Evolutionary conservation across 2,329 filamentous ascomycete genomes (phyloP).

Genomic region (Fusarium bulbicola): DNA sequence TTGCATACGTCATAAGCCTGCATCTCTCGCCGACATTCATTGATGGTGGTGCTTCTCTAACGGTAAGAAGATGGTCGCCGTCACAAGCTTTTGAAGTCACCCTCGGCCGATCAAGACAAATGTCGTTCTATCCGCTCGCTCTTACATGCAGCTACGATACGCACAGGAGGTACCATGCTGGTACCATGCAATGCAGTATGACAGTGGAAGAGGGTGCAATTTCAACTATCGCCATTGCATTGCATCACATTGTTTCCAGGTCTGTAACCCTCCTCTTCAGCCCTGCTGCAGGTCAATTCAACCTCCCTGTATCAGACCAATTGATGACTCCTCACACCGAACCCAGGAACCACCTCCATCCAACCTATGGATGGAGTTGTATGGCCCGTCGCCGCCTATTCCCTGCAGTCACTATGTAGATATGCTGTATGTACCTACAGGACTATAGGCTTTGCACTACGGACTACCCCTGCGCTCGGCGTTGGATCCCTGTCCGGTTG

Average conservation of each 20-base stretch:
- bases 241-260: conserved; percentile 11
- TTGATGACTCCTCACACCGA: conserved; percentile 43
- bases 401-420: neutral
- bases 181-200: conserved; percentile 2
- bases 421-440: neutral
- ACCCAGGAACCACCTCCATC: conserved; percentile 26
- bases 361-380: conserved; percentile 15
- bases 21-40: neutral
- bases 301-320: conserved; percentile 36
- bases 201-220: neutral
- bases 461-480: neutral
- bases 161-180: neutral
- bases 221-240: conserved; percentile 23
- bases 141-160: conserved; percentile 11
- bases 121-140: neutral
- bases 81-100: conserved; percentile 13
- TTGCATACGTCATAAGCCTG: neutral
- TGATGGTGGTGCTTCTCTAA: conserved; percentile 1
- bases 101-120: conserved; percentile 13
- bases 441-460: neutral
- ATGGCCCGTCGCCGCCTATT: conserved; percentile 11
- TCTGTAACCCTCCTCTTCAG: conserved; percentile 39
- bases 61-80: conserved; percentile 1
- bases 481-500: conserved; percentile 20
- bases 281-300: conserved; percentile 42